These are phyloP conservation scores for Nakaseomyces uthaithaninus DNA, from an alignment of 1,139 yeast genomes.

Conservation along the genomic window DNA sequence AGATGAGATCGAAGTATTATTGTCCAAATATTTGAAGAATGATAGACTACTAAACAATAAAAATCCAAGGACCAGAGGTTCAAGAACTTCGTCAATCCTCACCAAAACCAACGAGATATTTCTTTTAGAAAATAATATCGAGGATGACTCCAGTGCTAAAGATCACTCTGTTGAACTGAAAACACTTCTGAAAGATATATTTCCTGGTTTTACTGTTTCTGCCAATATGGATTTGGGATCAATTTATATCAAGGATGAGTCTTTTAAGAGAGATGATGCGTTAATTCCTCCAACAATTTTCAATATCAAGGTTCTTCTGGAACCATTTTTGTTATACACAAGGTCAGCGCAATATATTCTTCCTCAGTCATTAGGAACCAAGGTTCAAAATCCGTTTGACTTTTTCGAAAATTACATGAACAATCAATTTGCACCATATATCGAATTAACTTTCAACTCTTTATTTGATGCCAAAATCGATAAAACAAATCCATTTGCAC, in stretches of 20 bases:
- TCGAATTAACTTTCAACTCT: constrained; percentile 47
- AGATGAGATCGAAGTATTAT: constrained; percentile 47
- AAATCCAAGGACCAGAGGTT: constrained; percentile 10
- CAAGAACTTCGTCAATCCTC: constrained; percentile 4
- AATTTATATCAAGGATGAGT: constrained; percentile 53
- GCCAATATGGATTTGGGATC: constrained; percentile 32
- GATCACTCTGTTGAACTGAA: constrained; percentile 41
- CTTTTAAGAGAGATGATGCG: constrained; percentile 51
- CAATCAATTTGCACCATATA: constrained; percentile 52
- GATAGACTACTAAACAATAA: constrained; percentile 10
- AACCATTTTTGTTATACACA: constrained; percentile 44
- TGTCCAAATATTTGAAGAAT: constrained; percentile 21
- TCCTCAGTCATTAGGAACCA: constrained; percentile 27
- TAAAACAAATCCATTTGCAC: constrained; percentile 29
- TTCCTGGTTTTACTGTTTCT: constrained; percentile 50
- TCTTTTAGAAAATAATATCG: constrained; percentile 32
- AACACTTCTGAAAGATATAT: constrained; percentile 45
- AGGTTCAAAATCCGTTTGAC: constrained; percentile 30
- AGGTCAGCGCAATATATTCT: constrained; percentile 42
- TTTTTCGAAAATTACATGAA: constrained; percentile 64
- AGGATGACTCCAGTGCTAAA: constrained; percentile 29
- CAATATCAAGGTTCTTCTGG: constrained; percentile 65
- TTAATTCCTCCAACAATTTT: constrained; percentile 70
- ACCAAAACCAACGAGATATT: constrained; percentile 33
- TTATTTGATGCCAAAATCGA: constrained; percentile 36